Evolutionary conservation across 2,329 filamentous ascomycete genomes (phyloP).

Genomic region (Aurifilum marmelostoma): DNA sequence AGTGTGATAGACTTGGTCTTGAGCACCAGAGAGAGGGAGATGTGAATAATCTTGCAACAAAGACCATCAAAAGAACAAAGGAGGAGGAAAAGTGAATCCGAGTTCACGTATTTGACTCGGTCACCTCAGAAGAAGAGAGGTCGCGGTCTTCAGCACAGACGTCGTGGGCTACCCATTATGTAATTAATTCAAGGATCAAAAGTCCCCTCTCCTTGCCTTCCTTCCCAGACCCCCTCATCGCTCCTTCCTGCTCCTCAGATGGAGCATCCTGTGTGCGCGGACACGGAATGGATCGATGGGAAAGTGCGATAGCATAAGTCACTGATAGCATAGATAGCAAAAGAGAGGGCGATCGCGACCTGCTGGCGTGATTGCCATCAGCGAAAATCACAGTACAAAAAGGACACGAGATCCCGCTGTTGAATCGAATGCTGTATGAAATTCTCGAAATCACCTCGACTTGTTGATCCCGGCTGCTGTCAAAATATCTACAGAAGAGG

Average conservation of each 20-base stretch:
- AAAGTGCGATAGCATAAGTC: neutral
- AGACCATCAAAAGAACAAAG: neutral
- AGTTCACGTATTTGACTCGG: neutral
- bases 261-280: neutral
- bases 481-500: neutral
- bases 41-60: neutral
- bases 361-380: no score
- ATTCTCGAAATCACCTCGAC: neutral
- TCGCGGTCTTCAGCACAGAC: neutral
- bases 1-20: neutral
- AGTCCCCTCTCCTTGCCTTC: neutral
- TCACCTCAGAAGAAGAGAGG: no score
- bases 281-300: neutral
- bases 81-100: neutral
- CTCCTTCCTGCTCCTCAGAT: neutral
- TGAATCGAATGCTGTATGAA: neutral
- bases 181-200: neutral
- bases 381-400: neutral
- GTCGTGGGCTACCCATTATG: neutral
- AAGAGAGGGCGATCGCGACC: neutral
- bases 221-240: neutral
- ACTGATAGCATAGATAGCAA: slow-evolving; percentile 7
- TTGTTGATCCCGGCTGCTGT: neutral
- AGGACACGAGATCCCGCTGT: neutral
- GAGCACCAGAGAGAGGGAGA: neutral